A percentile compares a stretch with the other conserved stretches of the same genome.
phyloP scores from a whole-genome alignment of 768 basidiomycete genomes.

The Lactifluus piperatus region DNA sequence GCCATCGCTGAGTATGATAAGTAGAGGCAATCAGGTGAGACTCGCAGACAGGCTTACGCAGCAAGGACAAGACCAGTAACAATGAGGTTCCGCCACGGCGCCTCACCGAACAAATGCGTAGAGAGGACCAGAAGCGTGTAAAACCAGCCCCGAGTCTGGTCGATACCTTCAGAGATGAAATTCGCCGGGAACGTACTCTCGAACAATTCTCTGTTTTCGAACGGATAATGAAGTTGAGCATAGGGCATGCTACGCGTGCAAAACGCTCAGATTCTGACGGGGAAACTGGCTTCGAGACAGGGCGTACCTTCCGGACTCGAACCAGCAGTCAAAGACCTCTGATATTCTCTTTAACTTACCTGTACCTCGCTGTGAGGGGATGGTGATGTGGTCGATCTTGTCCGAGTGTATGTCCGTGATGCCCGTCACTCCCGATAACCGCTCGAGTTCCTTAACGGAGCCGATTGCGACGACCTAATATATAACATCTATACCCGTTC shows the following conservation, averaged over 20 bases:
- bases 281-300: neutral
- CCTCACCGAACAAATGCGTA: slow-evolving; percentile 88
- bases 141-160: slow-evolving; percentile 99
- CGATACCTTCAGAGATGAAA: slow-evolving; percentile 96
- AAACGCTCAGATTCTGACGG: neutral
- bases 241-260: slow-evolving; percentile 85
- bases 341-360: slow-evolving; percentile 83
- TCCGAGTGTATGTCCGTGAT: slow-evolving; percentile 91
- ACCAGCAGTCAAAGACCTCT: slow-evolving; percentile 99
- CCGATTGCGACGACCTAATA: slow-evolving; percentile 34
- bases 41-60: slow-evolving; percentile 43
- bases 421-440: slow-evolving; percentile 71
- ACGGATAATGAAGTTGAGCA: slow-evolving; percentile 95
- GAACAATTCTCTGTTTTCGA: slow-evolving; percentile 90
- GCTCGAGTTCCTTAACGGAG: slow-evolving; percentile 83
- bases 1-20: slow-evolving; percentile 55
- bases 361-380: slow-evolving; percentile 85
- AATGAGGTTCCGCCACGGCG: slow-evolving; percentile 98
- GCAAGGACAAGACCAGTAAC: slow-evolving; percentile 94
- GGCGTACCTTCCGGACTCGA: slow-evolving; percentile 91
- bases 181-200: slow-evolving; percentile 86
- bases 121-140: slow-evolving; percentile 94
- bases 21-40: neutral
- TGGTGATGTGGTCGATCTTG: slow-evolving; percentile 92
- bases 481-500: neutral